A percentile compares a stretch with the other conserved stretches of the same genome.
Conservation (phyloP, 75 land plant species). For the Picea glauca region DNA sequence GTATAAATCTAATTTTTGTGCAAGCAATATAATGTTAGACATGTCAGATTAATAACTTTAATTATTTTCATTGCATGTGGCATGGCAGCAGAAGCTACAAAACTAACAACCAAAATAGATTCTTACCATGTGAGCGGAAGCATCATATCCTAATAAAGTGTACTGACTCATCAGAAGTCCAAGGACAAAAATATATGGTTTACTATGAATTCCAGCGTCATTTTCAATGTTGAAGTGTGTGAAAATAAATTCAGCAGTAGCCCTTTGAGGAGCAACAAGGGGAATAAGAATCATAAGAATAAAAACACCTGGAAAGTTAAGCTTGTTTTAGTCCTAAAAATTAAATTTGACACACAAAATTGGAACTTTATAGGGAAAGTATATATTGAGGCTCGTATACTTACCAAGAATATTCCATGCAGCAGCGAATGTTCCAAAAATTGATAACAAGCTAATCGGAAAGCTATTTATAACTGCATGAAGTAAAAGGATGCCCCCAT, state of each 20-base stretch:
- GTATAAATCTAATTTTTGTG: background rate
- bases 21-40: background rate
- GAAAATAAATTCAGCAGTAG: constrained; percentile 66
- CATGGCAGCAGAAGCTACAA: background rate
- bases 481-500: constrained; percentile 67
- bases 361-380: background rate
- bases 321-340: background rate
- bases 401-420: constrained; percentile 79
- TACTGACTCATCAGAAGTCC: constrained; percentile 96
- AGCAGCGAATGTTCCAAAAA: constrained; percentile 66
- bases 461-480: constrained; percentile 76
- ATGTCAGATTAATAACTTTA: background rate
- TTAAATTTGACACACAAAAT: constrained; percentile 1
- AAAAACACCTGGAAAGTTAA: constrained; percentile 58
- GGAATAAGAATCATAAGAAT: constrained; percentile 84
- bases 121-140: constrained; percentile 92
- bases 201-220: constrained; percentile 57
- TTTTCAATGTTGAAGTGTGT: constrained; percentile 80
- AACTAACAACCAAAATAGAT: constrained; percentile 4
- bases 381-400: background rate
- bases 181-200: constrained; percentile 71
- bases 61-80: background rate
- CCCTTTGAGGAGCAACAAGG: constrained; percentile 58
- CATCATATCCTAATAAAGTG: constrained; percentile 86
- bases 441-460: constrained; percentile 56